Conservation (phyloP, 352 stramenopile genomes). For the Elongisporangium prolatum region DNA sequence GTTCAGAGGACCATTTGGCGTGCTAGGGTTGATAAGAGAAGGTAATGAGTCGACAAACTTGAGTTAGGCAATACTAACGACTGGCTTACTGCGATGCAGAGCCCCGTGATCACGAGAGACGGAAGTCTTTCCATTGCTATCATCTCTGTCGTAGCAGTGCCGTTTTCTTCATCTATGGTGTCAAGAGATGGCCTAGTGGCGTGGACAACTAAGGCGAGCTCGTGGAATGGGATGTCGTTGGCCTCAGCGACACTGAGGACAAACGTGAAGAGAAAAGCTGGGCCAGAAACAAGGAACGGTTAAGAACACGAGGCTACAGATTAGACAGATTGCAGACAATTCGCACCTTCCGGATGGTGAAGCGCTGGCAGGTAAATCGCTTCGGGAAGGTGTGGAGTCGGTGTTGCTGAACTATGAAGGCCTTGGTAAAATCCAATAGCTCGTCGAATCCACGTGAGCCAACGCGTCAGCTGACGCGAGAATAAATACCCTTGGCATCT, state of each 20-base stretch:
- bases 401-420: conserved; percentile 13
- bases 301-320: background rate
- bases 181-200: background rate
- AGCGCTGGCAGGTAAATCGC: conserved; percentile 34
- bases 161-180: background rate
- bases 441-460: conserved; percentile 25
- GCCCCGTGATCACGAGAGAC: conserved; percentile 28
- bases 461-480: conserved; percentile 12
- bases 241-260: conserved; percentile 21
- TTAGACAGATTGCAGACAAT: background rate
- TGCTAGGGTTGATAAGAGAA: conserved; percentile 15
- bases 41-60: background rate
- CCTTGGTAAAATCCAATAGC: conserved; percentile 26
- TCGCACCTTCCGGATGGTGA: conserved; percentile 37
- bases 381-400: conserved; percentile 9
- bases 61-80: background rate
- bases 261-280: conserved; percentile 35
- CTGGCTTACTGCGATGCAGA: conserved; percentile 39
- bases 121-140: conserved; percentile 12
- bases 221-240: conserved; percentile 9
- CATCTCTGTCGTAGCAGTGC: background rate
- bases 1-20: conserved; percentile 25
- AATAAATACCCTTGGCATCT: conserved; percentile 15
- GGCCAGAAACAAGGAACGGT: background rate
- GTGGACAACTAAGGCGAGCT: conserved; percentile 20